phyloP scores from a whole-genome alignment of 306 rosid species.

The Urtica urens region DNA sequence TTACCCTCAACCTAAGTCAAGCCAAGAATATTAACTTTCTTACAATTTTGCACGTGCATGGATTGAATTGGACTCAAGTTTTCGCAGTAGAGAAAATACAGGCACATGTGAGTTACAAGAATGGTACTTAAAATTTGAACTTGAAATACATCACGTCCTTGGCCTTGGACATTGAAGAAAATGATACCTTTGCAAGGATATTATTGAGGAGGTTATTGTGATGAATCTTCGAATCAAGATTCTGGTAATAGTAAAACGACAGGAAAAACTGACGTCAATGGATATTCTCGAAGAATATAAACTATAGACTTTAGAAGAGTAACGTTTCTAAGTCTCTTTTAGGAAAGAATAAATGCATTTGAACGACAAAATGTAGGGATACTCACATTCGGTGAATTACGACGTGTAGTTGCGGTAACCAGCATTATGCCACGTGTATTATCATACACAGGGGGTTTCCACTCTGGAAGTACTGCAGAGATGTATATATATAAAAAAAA shows the following conservation, averaged over 20 bases:
- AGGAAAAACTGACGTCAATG: conserved; percentile 9
- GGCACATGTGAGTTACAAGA: no score
- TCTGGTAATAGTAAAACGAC: conserved; percentile 32
- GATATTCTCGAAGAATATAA: no score
- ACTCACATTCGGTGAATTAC: conserved; percentile 77
- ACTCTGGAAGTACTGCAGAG: conserved; percentile 65
- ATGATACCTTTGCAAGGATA: conserved; percentile 77
- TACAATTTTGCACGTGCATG: not conserved
- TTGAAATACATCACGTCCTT: not conserved
- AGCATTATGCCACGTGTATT: conserved; percentile 56
- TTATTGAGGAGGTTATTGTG: conserved; percentile 86
- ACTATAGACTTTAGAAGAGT: not conserved
- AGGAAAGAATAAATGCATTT: not conserved
- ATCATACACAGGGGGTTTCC: conserved; percentile 90
- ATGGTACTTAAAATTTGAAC: not conserved
- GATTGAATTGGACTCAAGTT: not conserved
- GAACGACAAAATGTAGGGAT: not conserved
- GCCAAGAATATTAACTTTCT: not conserved
- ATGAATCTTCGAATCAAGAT: conserved; percentile 91
- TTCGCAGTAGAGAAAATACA: no score
- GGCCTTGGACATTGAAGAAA: not conserved
- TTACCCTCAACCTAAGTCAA: conserved; percentile 66
- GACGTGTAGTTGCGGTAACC: conserved; percentile 73
- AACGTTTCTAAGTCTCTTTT: not conserved
- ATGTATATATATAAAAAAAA: no score